These are phyloP conservation scores for Akanthomyces muscarius DNA, from an alignment of 2,329 filamentous ascomycete genomes.

Conservation along the genomic window DNA sequence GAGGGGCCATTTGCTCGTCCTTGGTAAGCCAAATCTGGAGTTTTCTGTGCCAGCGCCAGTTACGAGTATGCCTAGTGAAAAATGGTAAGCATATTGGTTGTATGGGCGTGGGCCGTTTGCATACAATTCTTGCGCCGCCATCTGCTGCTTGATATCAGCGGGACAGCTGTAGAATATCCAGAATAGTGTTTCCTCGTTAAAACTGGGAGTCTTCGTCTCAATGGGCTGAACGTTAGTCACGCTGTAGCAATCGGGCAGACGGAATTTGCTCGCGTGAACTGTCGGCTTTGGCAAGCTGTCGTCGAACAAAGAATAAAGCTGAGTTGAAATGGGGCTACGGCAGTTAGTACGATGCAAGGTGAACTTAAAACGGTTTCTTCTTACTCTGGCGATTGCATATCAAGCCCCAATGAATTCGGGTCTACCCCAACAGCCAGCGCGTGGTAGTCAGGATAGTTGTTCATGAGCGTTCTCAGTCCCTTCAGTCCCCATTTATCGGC, in stretches of 20 bases:
- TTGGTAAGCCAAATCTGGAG: slow-evolving; percentile 64
- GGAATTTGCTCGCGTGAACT: slow-evolving; percentile 47
- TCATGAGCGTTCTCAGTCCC: slow-evolving; percentile 59
- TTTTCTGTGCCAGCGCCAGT: slow-evolving; percentile 68
- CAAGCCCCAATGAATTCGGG: slow-evolving; percentile 52
- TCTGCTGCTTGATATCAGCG: slow-evolving; percentile 57
- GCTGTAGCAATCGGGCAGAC: slow-evolving; percentile 62
- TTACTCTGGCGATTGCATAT: slow-evolving; percentile 56
- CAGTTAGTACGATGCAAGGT: not conserved
- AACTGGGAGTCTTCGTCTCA: slow-evolving; percentile 61
- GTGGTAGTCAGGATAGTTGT: slow-evolving; percentile 60
- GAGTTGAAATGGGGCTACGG: slow-evolving; percentile 50
- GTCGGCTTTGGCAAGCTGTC: slow-evolving; percentile 55
- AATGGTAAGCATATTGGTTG: slow-evolving; percentile 3
- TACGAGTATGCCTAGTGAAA: slow-evolving; percentile 50
- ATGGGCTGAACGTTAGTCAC: slow-evolving; percentile 63
- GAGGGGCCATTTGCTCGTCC: slow-evolving; percentile 61
- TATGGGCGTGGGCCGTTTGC: slow-evolving; percentile 23
- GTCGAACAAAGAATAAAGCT: slow-evolving; percentile 59
- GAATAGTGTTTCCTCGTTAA: slow-evolving; percentile 66
- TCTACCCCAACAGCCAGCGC: slow-evolving; percentile 59
- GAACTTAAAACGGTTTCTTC: slow-evolving; percentile 25
- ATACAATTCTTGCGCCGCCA: slow-evolving; percentile 61
- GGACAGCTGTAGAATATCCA: slow-evolving; percentile 68
- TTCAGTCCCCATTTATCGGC: slow-evolving; percentile 63